These are phyloP conservation scores for Sclerotinia trifoliorum DNA, from an alignment of 2,329 filamentous ascomycete species.

Conservation along the genomic window DNA sequence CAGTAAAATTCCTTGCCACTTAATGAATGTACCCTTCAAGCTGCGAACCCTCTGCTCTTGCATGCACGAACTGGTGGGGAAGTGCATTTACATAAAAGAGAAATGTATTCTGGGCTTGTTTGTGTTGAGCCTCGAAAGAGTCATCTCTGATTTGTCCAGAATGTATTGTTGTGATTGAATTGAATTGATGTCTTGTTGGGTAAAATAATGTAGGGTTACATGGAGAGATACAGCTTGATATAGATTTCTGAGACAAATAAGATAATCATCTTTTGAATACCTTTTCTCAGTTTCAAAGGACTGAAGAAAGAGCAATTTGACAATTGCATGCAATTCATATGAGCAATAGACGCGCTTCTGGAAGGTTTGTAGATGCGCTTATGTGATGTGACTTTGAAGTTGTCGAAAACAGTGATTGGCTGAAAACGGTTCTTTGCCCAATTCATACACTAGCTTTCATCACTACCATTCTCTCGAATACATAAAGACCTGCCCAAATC, in stretches of 20 bases:
- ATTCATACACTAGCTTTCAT: slow-evolving; percentile 30
- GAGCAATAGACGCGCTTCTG: slow-evolving; percentile 6
- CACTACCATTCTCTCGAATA: slow-evolving; percentile 29
- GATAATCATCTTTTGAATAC: neutral
- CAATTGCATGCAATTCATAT: neutral
- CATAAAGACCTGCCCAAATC: slow-evolving; percentile 38
- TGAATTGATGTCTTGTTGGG: neutral
- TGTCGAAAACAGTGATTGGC: slow-evolving; percentile 37
- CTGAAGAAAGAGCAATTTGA: neutral
- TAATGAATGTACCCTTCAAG: neutral
- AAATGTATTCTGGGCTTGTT: slow-evolving; percentile 31
- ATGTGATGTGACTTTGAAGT: slow-evolving; percentile 21
- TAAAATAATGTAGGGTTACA: neutral
- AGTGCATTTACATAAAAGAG: slow-evolving; percentile 24
- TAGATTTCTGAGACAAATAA: neutral
- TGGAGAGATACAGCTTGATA: too few species aligned
- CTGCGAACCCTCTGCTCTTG: neutral
- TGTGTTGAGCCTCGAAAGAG: slow-evolving; percentile 33
- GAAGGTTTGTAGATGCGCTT: slow-evolving; percentile 15
- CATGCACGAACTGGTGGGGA: slow-evolving; percentile 40
- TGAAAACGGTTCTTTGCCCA: slow-evolving; percentile 35
- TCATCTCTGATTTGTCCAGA: slow-evolving; percentile 7
- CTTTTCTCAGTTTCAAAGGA: neutral
- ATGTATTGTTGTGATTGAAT: neutral
- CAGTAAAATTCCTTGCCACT: neutral